A percentile compares a stretch with the other conserved stretches of the same genome.
phyloP scores from a whole-genome alignment of 2,329 filamentous ascomycete species.

The Neofusicoccum laricinum region DNA sequence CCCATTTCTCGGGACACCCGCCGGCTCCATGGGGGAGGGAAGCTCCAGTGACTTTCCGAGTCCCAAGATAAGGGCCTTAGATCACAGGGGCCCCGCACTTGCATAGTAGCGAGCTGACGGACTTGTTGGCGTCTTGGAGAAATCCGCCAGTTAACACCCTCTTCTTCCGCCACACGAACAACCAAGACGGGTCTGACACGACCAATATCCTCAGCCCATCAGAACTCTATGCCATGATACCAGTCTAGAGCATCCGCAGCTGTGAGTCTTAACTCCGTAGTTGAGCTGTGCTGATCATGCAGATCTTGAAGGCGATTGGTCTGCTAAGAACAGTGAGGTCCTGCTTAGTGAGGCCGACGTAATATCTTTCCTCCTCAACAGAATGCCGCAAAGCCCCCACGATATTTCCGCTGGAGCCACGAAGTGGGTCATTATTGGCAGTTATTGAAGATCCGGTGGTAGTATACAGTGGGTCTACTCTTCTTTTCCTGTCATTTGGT shows the following conservation, averaged over 20 bases:
- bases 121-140: neutral
- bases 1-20: constrained; percentile 2
- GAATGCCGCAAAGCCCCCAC: neutral
- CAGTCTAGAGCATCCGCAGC: neutral
- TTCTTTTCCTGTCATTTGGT: neutral
- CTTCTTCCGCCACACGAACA: neutral
- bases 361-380: neutral
- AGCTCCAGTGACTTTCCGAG: neutral
- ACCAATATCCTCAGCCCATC: neutral
- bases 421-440: neutral
- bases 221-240: neutral
- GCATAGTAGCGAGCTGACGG: constrained; percentile 3
- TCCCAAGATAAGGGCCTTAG: neutral
- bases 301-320: neutral
- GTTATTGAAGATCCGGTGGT: neutral
- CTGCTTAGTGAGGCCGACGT: constrained; percentile 11
- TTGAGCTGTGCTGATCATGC: neutral
- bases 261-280: neutral
- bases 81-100: constrained; percentile 4
- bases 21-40: neutral
- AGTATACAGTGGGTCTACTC: neutral
- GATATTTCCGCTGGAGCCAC: neutral
- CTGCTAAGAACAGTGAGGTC: neutral
- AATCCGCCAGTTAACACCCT: neutral
- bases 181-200: neutral